Conservation (phyloP, 129 eudicot species). For the Apium graveolens region DNA sequence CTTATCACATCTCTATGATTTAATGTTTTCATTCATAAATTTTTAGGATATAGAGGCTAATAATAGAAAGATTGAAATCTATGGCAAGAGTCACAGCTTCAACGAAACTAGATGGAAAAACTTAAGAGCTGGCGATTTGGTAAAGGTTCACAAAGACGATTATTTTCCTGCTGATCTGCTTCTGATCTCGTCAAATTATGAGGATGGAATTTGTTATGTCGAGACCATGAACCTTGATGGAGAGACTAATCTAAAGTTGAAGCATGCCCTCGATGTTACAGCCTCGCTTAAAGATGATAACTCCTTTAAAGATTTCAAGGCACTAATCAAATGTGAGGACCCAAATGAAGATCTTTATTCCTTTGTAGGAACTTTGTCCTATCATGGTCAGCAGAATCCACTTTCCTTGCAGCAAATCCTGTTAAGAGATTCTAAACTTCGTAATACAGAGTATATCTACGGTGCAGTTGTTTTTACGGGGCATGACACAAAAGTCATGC, state of each 20-base stretch:
- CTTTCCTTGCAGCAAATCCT: conserved; percentile 86
- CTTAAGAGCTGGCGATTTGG: conserved; percentile 79
- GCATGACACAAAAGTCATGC: conserved; percentile 96
- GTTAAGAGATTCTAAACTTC: conserved; percentile 80
- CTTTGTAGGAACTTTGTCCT: conserved; percentile 60
- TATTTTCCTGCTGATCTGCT: conserved; percentile 95
- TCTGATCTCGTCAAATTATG: conserved; percentile 86
- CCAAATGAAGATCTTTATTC: conserved; percentile 92
- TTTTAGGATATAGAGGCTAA: conserved; percentile 93
- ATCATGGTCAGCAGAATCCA: conserved; percentile 35
- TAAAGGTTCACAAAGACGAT: conserved; percentile 71
- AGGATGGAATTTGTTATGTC: conserved; percentile 92
- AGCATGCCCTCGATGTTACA: conserved; percentile 77
- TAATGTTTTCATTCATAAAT: not conserved
- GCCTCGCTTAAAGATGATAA: conserved; percentile 45
- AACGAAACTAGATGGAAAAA: conserved; percentile 66
- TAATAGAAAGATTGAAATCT: conserved; percentile 59
- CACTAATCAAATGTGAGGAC: conserved; percentile 84
- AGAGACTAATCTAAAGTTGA: conserved; percentile 87
- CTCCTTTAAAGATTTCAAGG: conserved; percentile 58
- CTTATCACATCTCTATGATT: not conserved
- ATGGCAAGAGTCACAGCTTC: conserved; percentile 32
- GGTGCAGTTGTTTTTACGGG: conserved; percentile 88
- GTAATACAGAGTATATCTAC: conserved; percentile 69
- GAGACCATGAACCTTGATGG: conserved; percentile 96